These are phyloP conservation scores for Litsea cubeba DNA, from an alignment of 164 flowering plant genomes.

Conservation along the genomic window DNA sequence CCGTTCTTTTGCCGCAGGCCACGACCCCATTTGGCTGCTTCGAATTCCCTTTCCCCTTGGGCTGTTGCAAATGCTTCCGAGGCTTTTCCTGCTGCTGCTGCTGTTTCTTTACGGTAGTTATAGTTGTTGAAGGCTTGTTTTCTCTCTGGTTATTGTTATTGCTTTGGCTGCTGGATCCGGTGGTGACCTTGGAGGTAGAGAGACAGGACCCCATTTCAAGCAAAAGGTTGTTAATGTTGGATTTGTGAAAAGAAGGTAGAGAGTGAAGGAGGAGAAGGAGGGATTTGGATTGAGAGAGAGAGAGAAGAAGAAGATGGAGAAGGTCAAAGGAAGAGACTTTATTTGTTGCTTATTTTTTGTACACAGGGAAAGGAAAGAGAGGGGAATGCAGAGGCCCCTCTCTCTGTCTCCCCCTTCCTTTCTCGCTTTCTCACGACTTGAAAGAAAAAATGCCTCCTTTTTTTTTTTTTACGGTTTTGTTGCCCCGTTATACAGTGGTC, in stretches of 20 bases:
- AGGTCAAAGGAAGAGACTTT: conserved; percentile 28
- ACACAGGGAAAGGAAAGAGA: neutral
- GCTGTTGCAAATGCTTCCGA: conserved; percentile 3
- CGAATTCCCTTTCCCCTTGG: conserved; percentile 23
- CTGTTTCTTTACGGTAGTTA: conserved; percentile 10
- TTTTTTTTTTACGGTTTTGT: too few species aligned
- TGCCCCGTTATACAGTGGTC: too few species aligned
- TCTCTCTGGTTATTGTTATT: conserved; percentile 8
- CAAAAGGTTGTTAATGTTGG: neutral
- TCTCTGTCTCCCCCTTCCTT: neutral
- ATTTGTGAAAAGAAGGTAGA: conserved; percentile 10
- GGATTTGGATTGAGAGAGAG: neutral
- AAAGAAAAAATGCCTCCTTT: neutral
- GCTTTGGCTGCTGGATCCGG: conserved; percentile 59
- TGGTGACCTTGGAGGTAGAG: conserved; percentile 58
- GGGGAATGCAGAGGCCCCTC: neutral
- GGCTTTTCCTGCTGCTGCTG: conserved; percentile 10
- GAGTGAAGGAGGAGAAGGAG: conserved; percentile 4
- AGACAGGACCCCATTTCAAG: conserved; percentile 69
- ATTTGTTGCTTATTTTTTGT: neutral
- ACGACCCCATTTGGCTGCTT: conserved; percentile 34
- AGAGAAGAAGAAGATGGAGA: conserved; percentile 4
- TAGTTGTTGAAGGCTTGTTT: conserved; percentile 11
- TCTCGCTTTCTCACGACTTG: neutral
- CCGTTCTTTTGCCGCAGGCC: conserved; percentile 81